A percentile compares a stretch with the other conserved stretches of the same genome.
These are phyloP conservation scores for Acidiella bohemica DNA, from an alignment of 495 filamentous ascomycete genomes.

Conservation along the genomic window DNA sequence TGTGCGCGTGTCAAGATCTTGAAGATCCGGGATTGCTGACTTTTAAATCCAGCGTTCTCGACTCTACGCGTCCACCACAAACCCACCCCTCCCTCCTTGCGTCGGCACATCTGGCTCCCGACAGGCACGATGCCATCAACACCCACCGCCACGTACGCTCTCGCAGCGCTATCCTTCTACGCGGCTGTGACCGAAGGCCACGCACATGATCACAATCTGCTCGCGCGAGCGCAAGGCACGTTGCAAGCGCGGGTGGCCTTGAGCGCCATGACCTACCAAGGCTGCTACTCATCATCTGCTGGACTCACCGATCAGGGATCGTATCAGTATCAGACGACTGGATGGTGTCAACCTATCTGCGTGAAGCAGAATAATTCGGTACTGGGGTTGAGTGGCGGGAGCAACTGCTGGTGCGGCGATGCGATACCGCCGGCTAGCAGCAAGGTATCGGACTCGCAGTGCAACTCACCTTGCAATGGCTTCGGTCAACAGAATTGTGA, in stretches of 20 bases:
- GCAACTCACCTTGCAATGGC: conserved; percentile 45
- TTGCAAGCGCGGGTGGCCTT: conserved; percentile 1
- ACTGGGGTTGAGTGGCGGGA: conserved; percentile 31
- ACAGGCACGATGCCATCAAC: conserved; percentile 16
- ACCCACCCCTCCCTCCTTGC: conserved; percentile 8
- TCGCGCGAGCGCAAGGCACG: conserved; percentile 1
- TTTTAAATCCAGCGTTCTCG: conserved; percentile 1
- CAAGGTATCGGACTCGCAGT: conserved; percentile 37
- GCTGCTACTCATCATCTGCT: conserved; percentile 32
- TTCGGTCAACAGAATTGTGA: conserved; percentile 43
- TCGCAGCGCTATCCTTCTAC: conserved; percentile 2
- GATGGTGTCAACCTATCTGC: conserved; percentile 33
- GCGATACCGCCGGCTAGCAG: conserved; percentile 37
- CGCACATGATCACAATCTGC: conserved; percentile 6
- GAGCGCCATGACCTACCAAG: conserved; percentile 21
- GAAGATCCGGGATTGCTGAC: neutral
- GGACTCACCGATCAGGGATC: conserved; percentile 27
- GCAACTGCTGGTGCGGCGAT: conserved; percentile 50
- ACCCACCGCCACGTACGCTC: conserved; percentile 6
- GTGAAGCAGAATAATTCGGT: conserved; percentile 22
- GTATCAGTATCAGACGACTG: conserved; percentile 28
- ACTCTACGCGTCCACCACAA: neutral
- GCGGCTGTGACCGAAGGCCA: conserved; percentile 2
- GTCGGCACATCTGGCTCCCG: conserved; percentile 7
- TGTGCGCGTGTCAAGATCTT: neutral